These are phyloP conservation scores for Hyphodiscus hymeniophilus DNA, from an alignment of 495 filamentous ascomycete species.

Conservation along the genomic window DNA sequence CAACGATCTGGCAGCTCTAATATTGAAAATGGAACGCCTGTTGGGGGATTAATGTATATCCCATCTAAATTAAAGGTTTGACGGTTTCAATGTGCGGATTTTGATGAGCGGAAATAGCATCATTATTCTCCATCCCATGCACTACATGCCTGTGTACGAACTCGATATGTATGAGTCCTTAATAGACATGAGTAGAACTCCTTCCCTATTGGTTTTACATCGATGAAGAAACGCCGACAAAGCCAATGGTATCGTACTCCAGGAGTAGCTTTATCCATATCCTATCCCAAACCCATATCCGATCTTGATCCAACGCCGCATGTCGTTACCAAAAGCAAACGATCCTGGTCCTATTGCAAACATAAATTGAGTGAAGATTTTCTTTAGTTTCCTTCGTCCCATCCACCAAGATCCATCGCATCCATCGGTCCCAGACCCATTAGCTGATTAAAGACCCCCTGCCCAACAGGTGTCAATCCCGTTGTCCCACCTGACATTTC, in stretches of 20 bases:
- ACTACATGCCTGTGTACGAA: no score
- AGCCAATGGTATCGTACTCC: conserved; percentile 3
- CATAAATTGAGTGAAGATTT: not conserved
- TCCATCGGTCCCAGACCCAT: conserved; percentile 27
- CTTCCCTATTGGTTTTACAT: not conserved
- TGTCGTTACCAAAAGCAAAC: not conserved
- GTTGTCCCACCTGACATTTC: conserved; percentile 18
- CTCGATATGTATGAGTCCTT: no score
- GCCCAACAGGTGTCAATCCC: conserved; percentile 40
- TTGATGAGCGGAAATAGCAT: no score
- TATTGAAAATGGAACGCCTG: no score
- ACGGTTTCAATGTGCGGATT: no score
- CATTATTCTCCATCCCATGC: no score
- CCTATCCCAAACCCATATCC: no score
- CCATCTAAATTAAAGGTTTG: no score
- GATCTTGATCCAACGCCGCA: no score
- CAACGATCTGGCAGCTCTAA: no score
- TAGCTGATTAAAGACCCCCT: conserved; percentile 41
- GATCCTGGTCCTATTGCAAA: not conserved
- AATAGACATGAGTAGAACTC: not conserved
- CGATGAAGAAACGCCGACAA: not conserved
- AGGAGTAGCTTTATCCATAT: no score
- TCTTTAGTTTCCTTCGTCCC: conserved; percentile 14
- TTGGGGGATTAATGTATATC: no score
- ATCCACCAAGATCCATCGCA: conserved; percentile 20